Evolutionary conservation across 192 early-diverging fungal genomes (phyloP).

Genomic region (Thoreauomyces humboldtii): DNA sequence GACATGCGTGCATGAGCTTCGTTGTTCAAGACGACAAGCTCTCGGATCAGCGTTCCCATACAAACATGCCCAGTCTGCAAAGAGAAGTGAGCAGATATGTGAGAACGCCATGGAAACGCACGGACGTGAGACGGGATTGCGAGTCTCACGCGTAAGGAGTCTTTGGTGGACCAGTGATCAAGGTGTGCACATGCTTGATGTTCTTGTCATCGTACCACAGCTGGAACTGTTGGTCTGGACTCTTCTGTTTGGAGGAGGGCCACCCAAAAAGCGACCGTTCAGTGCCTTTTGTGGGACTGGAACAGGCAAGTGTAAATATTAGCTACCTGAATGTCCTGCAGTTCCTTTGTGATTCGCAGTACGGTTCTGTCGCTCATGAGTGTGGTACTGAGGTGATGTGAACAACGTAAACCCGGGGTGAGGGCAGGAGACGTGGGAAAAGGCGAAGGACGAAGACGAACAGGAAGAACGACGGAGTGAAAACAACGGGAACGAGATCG

Average conservation of each 20-base stretch:
- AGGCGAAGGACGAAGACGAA: too few species aligned
- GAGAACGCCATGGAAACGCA: too few species aligned
- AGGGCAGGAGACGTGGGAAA: too few species aligned
- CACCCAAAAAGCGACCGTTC: not conserved
- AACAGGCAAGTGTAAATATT: not conserved
- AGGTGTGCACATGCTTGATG: conserved; percentile 62
- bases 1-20: not conserved
- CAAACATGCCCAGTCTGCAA: conserved; percentile 39
- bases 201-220: conserved; percentile 46
- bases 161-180: conserved; percentile 56
- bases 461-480: too few species aligned
- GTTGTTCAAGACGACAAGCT: not conserved
- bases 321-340: conserved; percentile 27
- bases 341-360: conserved; percentile 40
- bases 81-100: not conserved
- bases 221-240: conserved; percentile 32
- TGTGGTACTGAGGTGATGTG: too few species aligned
- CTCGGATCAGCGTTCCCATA: conserved; percentile 13
- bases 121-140: too few species aligned
- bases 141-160: conserved; percentile 53
- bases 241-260: conserved; percentile 1
- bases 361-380: conserved; percentile 30
- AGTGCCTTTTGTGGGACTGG: not conserved
- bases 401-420: too few species aligned
- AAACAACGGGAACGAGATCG: too few species aligned